Base-by-base conservation (phyloP, 176 grass and related monocot genomes). In the Typha latifolia region DNA sequence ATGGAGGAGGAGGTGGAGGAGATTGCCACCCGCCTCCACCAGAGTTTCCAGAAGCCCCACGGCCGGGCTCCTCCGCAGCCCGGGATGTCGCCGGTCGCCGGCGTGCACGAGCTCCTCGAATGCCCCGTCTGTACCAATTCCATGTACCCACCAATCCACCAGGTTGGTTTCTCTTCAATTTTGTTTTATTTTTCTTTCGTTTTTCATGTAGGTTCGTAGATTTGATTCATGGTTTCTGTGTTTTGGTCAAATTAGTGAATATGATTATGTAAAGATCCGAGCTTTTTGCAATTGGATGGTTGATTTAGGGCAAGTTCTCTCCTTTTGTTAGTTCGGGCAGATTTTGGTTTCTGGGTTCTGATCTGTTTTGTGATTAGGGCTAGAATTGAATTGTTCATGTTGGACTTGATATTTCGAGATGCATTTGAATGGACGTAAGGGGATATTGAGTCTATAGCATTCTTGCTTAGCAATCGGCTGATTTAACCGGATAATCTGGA, bases 141-240 rank as follows among this genome's bases (percentile, higher is more conserved):
- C 63, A 65, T 65, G 63, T 65, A 65, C 32, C 63, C 63, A n/a
- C 63, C 63, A 9, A 65, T 65, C 63, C 63, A 65, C 63, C 63
- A 65, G 63, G 63, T 65, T 18, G 31, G 63, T 37, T 65, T 5
- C 53, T 21, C 16, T 9, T 19, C n/a, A 18, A 13, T 37, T 16
- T 32, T 14, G 4, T 18, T 31, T 64, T 37, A 6, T 53, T 53
- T 53, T 53, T 18, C 2, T 2, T 47, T 65, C 4, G 5, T 11
- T 16, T 12, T 5, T 47, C 14, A n/a, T 7, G 14, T 12, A n/a
- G 18, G 8, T 21, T 21, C n/a, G 0, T 20, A 12, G 16, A 59
- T 9, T 59, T 59, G 20, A 12, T 59, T 59, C 20, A 19, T 59
- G 16, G 53, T 21, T 59, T 12, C n/a, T 19, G 10, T 19, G 15